Conservation (phyloP, 352 stramenopile species). For the Pythium myriotylum region DNA sequence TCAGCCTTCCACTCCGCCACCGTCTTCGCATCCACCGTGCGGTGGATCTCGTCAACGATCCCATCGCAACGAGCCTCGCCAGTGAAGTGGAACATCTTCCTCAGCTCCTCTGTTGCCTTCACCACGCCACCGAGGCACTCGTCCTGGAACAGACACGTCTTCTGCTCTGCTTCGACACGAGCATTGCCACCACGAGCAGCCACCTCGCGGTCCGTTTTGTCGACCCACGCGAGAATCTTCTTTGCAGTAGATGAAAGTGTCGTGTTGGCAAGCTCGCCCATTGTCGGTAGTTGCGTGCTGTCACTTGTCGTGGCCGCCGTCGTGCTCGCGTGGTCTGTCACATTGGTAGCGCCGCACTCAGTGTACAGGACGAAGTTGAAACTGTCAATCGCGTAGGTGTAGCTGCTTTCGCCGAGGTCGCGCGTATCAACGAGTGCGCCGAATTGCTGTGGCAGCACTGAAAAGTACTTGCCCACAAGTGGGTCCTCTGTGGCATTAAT, state of each 20-base stretch:
- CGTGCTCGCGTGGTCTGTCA: neutral
- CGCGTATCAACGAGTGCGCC: conserved; percentile 22
- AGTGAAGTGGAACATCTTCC: too few relatives aligned
- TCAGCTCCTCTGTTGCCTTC: conserved; percentile 19
- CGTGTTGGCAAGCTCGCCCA: conserved; percentile 10
- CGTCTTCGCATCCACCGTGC: too few relatives aligned
- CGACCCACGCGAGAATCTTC: conserved; percentile 14
- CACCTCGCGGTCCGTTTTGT: conserved; percentile 10
- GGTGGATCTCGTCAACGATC: too few relatives aligned
- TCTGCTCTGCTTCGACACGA: conserved; percentile 21
- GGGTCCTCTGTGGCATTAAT: conserved; percentile 16
- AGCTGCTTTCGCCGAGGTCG: conserved; percentile 31
- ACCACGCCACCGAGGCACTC: conserved; percentile 32
- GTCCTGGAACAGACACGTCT: conserved; percentile 28
- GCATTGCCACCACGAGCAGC: conserved; percentile 17
- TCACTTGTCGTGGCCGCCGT: neutral
- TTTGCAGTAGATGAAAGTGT: conserved; percentile 1
- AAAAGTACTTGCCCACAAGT: conserved; percentile 13
- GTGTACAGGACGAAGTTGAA: conserved; percentile 22
- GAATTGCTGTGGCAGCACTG: conserved; percentile 16
- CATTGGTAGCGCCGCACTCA: conserved; percentile 8
- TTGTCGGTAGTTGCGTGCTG: neutral
- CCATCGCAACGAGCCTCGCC: too few relatives aligned
- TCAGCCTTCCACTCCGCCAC: too few relatives aligned
- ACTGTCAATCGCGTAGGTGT: conserved; percentile 33